Evolutionary conservation across 2,329 filamentous ascomycete species (phyloP).

Genomic region (Neoscytalidium dimidiatum): DNA sequence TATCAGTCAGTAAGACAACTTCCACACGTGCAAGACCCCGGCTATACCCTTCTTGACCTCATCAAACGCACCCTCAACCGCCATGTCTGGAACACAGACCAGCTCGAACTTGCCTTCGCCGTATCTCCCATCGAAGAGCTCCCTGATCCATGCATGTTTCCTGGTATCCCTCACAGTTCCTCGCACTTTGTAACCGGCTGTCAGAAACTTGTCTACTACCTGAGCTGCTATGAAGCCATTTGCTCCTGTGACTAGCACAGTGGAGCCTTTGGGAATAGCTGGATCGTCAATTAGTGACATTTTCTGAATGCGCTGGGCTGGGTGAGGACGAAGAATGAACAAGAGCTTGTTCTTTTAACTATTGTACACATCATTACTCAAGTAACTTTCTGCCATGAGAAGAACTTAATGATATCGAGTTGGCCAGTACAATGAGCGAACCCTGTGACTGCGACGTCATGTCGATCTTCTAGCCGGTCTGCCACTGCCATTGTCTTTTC

Average conservation of each 20-base stretch:
- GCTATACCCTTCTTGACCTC: conserved; percentile 28
- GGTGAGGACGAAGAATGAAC: too few relatives aligned
- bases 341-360: too few relatives aligned
- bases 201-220: conserved; percentile 35
- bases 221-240: conserved; percentile 41
- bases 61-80: conserved; percentile 29
- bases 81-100: conserved; percentile 33
- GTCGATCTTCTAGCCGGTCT: too few relatives aligned
- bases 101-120: conserved; percentile 30
- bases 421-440: too few relatives aligned
- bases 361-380: too few relatives aligned
- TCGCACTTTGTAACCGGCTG: conserved; percentile 37
- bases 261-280: conserved; percentile 26
- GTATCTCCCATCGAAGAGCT: conserved; percentile 32
- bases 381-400: too few relatives aligned
- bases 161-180: conserved; percentile 34
- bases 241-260: conserved; percentile 37
- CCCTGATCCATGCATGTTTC: conserved; percentile 33
- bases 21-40: background rate
- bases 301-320: background rate
- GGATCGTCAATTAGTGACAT: conserved; percentile 16
- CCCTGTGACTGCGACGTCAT: too few relatives aligned
- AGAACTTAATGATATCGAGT: too few relatives aligned
- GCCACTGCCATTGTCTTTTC: too few relatives aligned
- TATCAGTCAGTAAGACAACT: background rate